A percentile compares a stretch with the other conserved stretches of the same genome.
These are phyloP conservation scores for Deuterostichococcus epilithicus DNA, from an alignment of 139 green algal genomes.

Conservation along the genomic window DNA sequence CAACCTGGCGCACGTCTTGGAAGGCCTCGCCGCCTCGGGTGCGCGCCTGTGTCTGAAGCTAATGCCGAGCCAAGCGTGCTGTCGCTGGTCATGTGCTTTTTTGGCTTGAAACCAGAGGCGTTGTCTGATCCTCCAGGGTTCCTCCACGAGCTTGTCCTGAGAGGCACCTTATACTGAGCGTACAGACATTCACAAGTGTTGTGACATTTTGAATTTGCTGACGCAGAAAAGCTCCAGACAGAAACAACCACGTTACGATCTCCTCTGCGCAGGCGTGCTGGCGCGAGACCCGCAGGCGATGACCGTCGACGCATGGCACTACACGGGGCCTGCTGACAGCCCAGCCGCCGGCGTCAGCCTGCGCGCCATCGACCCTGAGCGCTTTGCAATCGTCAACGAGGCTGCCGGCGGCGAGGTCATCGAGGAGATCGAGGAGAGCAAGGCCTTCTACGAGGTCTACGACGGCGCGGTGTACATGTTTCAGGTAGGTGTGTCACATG, in stretches of 20 bases:
- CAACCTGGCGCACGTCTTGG: neutral
- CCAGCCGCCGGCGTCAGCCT: constrained; percentile 57
- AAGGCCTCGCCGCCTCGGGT: neutral
- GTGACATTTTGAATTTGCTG: too few relatives aligned
- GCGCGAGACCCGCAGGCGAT: constrained; percentile 37
- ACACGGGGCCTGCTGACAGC: constrained; percentile 44
- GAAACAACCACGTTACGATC: too few relatives aligned
- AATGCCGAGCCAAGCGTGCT: too few relatives aligned
- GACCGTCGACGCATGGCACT: constrained; percentile 41
- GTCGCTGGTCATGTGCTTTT: too few relatives aligned
- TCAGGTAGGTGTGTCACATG: constrained; percentile 30
- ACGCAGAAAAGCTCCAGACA: too few relatives aligned
- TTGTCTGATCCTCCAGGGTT: too few relatives aligned
- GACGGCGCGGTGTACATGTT: constrained; percentile 90
- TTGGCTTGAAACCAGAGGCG: too few relatives aligned
- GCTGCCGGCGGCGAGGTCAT: constrained; percentile 44
- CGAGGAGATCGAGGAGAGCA: constrained; percentile 83
- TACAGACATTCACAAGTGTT: too few relatives aligned
- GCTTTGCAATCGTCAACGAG: constrained; percentile 76
- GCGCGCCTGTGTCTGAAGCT: neutral
- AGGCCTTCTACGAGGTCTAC: constrained; percentile 87
- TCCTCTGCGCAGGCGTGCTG: constrained; percentile 20
- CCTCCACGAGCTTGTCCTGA: too few relatives aligned
- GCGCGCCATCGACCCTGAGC: constrained; percentile 82
- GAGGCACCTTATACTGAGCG: too few relatives aligned